A percentile compares a stretch with the other conserved stretches of the same genome.
phyloP scores from a whole-genome alignment of 192 early-diverging fungal genomes.

The Coemansia umbellata region DNA sequence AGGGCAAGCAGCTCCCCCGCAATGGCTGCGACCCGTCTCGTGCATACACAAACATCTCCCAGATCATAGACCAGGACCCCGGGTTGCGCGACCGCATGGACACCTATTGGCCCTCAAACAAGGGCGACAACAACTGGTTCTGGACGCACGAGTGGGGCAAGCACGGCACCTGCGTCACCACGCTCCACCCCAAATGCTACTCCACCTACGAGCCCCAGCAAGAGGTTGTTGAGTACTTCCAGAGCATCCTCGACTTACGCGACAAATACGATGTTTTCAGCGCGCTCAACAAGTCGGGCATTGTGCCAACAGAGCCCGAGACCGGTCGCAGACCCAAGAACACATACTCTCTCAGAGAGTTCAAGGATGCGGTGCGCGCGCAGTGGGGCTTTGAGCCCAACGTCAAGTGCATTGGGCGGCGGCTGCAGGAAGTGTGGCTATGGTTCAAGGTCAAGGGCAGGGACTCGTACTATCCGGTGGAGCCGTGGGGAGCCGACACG shows the following conservation, averaged over 20 bases:
- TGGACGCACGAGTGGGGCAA: conserved; percentile 81
- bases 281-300: conserved; percentile 46
- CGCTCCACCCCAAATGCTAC: conserved; percentile 61
- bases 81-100: conserved; percentile 52
- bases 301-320: conserved; percentile 44
- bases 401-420: conserved; percentile 33
- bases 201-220: conserved; percentile 41
- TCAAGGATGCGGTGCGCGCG: conserved; percentile 28
- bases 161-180: conserved; percentile 75
- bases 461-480: conserved; percentile 39
- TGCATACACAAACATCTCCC: conserved; percentile 54
- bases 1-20: conserved; percentile 44
- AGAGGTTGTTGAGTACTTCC: conserved; percentile 61
- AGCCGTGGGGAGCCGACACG: conserved; percentile 35
- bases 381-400: conserved; percentile 47
- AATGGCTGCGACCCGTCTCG: conserved; percentile 66
- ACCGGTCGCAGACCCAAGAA: conserved; percentile 36
- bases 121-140: conserved; percentile 73
- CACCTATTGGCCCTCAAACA: conserved; percentile 65
- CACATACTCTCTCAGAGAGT: conserved; percentile 35
- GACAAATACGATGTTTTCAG: conserved; percentile 54
- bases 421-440: conserved; percentile 42
- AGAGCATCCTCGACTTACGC: conserved; percentile 52
- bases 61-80: conserved; percentile 43
- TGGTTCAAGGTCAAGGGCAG: conserved; percentile 51